Base-by-base conservation (phyloP, 139 green algal genomes). In the Closterium sp. region DNA sequence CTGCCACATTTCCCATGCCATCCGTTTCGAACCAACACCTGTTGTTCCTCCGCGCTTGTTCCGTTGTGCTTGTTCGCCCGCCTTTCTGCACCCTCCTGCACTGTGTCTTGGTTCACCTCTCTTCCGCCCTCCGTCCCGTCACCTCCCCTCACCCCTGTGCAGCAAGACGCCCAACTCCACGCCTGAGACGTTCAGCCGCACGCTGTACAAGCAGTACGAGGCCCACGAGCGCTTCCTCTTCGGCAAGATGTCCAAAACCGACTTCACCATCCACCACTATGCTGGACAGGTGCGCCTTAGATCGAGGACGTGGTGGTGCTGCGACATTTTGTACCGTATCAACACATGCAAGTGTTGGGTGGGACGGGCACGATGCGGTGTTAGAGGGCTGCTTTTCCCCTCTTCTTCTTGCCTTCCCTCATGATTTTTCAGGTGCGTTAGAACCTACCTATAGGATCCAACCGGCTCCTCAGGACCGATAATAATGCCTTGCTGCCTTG, bases 231-330 rank as follows among this genome's bases (percentile, higher is more conserved):
- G 90, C 8, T 93, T 93, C 32, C 92, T 32, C n/a, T 30, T 32
- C 2, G 25, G n/a, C 35, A 93, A 93, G 30, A 66, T 93, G 35
- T 87, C 85, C 23, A 84, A 32, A 25, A 91, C 89, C 1, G 34
- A 90, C 32, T 92, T 92, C 85, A 92, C 84, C 32, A 30, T 92
- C 5, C 36, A 92, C 31, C 90, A 93, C n/a, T 93, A 92, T 87
- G 90, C 90, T 9, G 90, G 85, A 25, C 69, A 90, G 87, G 87
- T 90, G 28, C 19, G 34, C 35, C 33, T 28, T 76, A 31, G 10
- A 87, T 64, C 66, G n/a, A 83, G 33, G 23, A 87, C 25, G 28
- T n/a, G 76, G 76, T n/a, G 76, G 28, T 28, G 76, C 28, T n/a
- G 28, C 76, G 28, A 28, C 28, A 28, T 85, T 85, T 33, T 88